phyloP scores from a whole-genome alignment of 257 asterid species.

The Solanum bulbocastanum region DNA sequence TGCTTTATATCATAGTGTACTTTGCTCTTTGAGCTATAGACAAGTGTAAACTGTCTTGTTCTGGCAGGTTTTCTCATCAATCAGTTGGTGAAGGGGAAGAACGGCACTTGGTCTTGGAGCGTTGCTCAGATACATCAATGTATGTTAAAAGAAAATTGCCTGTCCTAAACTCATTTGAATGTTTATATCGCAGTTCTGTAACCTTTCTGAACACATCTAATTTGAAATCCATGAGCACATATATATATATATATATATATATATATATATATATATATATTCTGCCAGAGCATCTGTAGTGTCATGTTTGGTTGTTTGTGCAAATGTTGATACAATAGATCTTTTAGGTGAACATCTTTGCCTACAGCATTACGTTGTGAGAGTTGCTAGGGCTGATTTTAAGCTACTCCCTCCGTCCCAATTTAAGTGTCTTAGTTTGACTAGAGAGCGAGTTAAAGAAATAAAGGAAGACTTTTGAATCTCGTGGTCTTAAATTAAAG shows the following conservation, averaged over 20 bases:
- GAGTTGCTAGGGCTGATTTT: neutral
- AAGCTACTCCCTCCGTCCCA: neutral
- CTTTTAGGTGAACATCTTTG: neutral
- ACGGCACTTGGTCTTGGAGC: constrained; percentile 75
- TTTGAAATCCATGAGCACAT: neutral
- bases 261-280: neutral
- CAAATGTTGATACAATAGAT: neutral
- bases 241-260: too few relatives aligned
- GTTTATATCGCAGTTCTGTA: neutral
- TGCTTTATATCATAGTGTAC: neutral
- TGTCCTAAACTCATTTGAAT: neutral
- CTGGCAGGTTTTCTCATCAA: constrained; percentile 67
- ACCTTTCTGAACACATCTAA: neutral
- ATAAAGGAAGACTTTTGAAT: neutral
- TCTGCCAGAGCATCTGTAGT: neutral
- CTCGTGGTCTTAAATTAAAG: neutral
- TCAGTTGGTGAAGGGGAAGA: constrained; percentile 94
- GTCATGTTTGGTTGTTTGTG: neutral
- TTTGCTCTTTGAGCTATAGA: neutral
- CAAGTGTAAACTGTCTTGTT: constrained; percentile 8
- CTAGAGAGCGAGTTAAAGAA: neutral
- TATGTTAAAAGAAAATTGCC: constrained; percentile 28
- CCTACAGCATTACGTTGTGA: neutral
- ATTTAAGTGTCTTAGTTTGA: neutral
- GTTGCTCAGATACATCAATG: constrained; percentile 72